Base-by-base conservation (phyloP, 352 stramenopile genomes). In the Phytophthora gonapodyides region DNA sequence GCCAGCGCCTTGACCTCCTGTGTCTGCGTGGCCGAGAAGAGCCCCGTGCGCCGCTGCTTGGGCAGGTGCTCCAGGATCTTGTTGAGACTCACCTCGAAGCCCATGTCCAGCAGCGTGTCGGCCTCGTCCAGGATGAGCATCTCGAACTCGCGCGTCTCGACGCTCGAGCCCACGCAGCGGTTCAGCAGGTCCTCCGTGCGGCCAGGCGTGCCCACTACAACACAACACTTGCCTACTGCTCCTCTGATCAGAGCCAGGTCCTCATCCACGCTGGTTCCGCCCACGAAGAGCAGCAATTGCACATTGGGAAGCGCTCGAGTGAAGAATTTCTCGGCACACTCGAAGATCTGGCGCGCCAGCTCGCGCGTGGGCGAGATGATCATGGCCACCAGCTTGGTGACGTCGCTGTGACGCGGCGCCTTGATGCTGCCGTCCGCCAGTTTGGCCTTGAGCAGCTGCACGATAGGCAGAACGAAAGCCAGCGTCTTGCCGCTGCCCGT, bases 111-210 rank as follows among this genome's bases (percentile, higher is more conserved):
- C 35, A 99, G 67, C 19, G 96, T 98, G 68, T 99, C 98, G n/a
- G 97, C 97, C 73, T 99, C 98, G 73, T 99, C 98, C 31, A 99
- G 71, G 46, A 99, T 97, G 17, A 99, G 79, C 31, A 98, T 91
- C 64, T 99, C 97, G 49, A 99, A 91, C 74, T 98, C 89, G 33
- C 84, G 87, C 13, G 90, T 82, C 63, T 98, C 91, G 38, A 98
- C 57, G 13, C 67, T 83, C 31, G 71, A 78, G 56, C 78, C 77
- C 17, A 84, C 78, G 57, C 82, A 97, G 77, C 76, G 80, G 53
- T 87, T 93, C 67, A 89, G 89, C 55, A 98, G 87, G 75, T 91
- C 94, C 66, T 88, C 86, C 12, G 76, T 96, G 57, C 79, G 83
- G 15, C 84, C 94, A 15, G 88, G 93, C 36, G 84, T 97, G 46